phyloP scores from a whole-genome alignment of 2,329 filamentous ascomycete genomes.

The Pseudopyricularia javanii region DNA sequence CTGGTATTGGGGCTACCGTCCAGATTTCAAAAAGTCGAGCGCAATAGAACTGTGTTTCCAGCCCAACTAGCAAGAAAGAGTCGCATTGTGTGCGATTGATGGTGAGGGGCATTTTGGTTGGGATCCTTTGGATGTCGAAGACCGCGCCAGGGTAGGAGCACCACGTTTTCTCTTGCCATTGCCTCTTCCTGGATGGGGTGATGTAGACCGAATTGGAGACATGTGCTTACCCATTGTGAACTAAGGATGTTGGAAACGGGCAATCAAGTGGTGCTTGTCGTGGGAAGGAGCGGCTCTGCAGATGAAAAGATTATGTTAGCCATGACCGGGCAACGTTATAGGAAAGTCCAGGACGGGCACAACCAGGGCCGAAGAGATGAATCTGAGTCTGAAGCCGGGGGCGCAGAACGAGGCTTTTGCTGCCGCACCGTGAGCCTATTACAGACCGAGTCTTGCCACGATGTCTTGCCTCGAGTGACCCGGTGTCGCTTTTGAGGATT shows the following conservation, averaged over 20 bases:
- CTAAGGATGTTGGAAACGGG: conserved; percentile 3
- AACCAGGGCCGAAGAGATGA: background rate
- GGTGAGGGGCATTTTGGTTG: background rate
- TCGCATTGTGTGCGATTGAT: background rate
- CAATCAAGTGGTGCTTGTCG: conserved; percentile 12
- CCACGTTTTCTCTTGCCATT: conserved; percentile 6
- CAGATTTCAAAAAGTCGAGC: background rate
- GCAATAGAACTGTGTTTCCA: background rate
- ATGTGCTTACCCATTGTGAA: conserved; percentile 34
- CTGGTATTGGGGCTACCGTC: background rate
- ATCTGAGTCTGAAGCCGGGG: background rate
- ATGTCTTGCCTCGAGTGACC: background rate
- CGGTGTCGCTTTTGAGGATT: background rate
- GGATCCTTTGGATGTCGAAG: background rate
- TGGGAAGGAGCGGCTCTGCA: conserved; percentile 15
- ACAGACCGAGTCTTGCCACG: background rate
- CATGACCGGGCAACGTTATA: background rate
- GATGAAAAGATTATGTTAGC: conserved; percentile 13
- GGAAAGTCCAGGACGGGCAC: background rate
- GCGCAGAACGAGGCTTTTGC: background rate
- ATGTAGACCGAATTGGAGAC: conserved; percentile 11
- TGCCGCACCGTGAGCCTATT: background rate
- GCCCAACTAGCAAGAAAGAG: background rate
- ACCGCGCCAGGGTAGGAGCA: background rate
- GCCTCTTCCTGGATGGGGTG: conserved; percentile 4